phyloP scores from a whole-genome alignment of 495 filamentous ascomycete genomes.

The Aspergillus heteromorphus region DNA sequence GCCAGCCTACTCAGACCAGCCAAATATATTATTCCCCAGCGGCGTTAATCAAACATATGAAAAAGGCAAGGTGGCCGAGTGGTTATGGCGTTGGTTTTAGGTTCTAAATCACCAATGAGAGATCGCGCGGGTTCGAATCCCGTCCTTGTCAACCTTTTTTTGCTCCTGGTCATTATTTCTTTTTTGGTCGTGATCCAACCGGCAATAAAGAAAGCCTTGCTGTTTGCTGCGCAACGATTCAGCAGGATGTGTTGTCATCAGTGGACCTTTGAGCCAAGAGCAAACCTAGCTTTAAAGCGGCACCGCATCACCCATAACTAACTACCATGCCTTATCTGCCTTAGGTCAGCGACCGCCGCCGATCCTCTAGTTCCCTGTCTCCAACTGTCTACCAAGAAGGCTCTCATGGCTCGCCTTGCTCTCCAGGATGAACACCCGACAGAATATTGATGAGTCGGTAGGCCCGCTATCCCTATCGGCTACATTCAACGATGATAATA shows the following conservation, averaged over 20 bases:
- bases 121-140: not conserved
- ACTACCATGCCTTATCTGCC: not conserved
- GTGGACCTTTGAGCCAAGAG: no score
- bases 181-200: not conserved
- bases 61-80: no score
- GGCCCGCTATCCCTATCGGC: constrained; percentile 74
- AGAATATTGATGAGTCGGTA: constrained; percentile 70
- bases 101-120: not conserved
- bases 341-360: constrained; percentile 1
- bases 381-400: not conserved
- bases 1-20: no score
- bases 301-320: not conserved
- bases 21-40: no score
- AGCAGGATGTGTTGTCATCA: no score
- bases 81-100: no score
- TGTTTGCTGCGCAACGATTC: no score
- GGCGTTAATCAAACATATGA: no score
- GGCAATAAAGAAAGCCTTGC: no score
- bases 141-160: not conserved
- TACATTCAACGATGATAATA: constrained; percentile 81
- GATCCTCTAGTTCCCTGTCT: not conserved
- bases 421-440: constrained; percentile 77
- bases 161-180: not conserved
- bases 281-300: no score
- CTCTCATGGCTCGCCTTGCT: constrained; percentile 1